Evolutionary conservation across 1,284 basidiomycete species (phyloP).

Genomic region (Gomphus bonarii): DNA sequence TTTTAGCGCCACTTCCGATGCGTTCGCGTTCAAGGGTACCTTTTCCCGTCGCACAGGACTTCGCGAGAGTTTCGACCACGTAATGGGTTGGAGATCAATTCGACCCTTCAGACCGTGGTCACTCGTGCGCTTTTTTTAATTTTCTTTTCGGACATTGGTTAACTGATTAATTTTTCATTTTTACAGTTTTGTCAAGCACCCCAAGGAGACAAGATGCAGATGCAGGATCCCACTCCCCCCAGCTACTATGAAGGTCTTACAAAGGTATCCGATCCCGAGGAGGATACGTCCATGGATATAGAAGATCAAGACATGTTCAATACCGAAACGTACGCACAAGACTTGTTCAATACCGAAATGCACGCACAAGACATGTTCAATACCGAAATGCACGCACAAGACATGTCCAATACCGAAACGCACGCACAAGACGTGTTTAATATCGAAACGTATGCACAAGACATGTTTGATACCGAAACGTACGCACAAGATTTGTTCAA

Average conservation of each 20-base stretch:
- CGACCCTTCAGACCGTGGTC: not conserved
- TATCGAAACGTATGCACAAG: no score
- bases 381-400: no score
- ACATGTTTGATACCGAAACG: no score
- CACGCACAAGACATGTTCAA: no score
- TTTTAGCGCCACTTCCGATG: not conserved
- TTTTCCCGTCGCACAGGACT: not conserved
- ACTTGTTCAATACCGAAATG: no score
- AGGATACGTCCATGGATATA: not conserved
- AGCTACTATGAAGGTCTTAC: not conserved
- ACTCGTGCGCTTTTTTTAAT: not conserved
- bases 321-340: not conserved
- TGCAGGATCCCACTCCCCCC: not conserved
- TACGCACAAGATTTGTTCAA: no score
- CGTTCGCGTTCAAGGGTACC: not conserved
- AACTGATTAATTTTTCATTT: not conserved
- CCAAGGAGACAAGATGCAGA: not conserved
- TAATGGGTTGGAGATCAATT: not conserved
- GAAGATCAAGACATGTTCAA: not conserved
- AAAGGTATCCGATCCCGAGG: not conserved
- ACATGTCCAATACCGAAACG: no score
- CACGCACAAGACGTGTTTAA: no score
- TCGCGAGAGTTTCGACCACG: not conserved
- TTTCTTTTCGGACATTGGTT: not conserved
- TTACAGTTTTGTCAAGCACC: not conserved